Evolutionary conservation across 768 basidiomycete genomes (phyloP), one percentile per base, ranked within the genome.

Genomic region (Tubosaeta sp.): DNA sequence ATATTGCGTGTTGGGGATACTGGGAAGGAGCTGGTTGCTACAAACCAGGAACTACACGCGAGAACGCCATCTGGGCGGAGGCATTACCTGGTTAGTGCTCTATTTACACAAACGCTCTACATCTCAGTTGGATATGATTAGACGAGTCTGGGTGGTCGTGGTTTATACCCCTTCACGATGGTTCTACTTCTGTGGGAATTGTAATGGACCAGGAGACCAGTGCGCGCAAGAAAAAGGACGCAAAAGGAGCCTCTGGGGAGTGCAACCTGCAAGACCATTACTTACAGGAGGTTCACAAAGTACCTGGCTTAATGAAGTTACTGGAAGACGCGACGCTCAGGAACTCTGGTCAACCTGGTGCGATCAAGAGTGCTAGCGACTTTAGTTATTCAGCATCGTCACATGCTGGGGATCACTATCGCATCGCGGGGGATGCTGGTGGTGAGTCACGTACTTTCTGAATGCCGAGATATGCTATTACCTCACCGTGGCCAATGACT

Each of bases 61-160:
- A 72, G 30, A 71, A 70, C 46, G 66, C 71, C 1, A 58, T 67
- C 6, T 73, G 64, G 65, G 58, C 73, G n/a, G 71, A 74, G 52
- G 64, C 69, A 6, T 50, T 73, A 18, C 63, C 38, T 4, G 46
- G 54, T 41, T 9, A 35, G 45, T 44, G 12, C 13, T 0, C 7
- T 8, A 10, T 32, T 10, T 21, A 9, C 6, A 8, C 9, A 11
- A 32, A 12, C 3, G 1, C 18, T 21, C 16, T 22, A 12, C 11
- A 6, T 13, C 24, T 49, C n/a, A 54, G 25, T 36, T 16, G 3
- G 3, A 16, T 14, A 56, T 51, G 63, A 65, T 7, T 29, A 78
- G 79, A 79, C 39, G 76, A 79, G 54, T 71, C 72, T 19, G 79
- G 80, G 7, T 81, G 80, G 79, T 72, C 70, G n/a, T 81, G 80